Conservation (phyloP, 106 monocot species). For the Posidonia australis region DNA sequence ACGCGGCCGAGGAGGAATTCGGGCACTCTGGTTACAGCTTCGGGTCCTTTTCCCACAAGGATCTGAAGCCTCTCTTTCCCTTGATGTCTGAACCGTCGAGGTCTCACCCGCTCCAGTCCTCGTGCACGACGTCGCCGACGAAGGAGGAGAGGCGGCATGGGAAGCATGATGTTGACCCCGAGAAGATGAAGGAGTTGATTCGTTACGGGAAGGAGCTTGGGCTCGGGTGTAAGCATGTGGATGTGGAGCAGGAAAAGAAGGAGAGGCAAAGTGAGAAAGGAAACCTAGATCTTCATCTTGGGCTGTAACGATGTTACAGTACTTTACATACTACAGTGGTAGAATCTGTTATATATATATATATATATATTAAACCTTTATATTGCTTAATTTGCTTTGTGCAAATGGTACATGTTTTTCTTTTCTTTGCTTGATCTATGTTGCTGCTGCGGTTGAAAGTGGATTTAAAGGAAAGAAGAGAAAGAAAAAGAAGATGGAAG, state of each 20-base stretch:
- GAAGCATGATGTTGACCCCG: slow-evolving; percentile 2
- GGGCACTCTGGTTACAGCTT: too few species aligned
- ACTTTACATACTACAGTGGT: too few species aligned
- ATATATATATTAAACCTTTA: too few species aligned
- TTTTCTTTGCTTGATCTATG: too few species aligned
- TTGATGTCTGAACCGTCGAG: neutral
- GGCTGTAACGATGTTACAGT: neutral
- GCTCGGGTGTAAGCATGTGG: neutral
- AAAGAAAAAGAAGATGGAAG: too few species aligned
- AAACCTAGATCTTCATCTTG: neutral
- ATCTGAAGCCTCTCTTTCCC: neutral
- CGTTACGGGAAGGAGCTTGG: slow-evolving; percentile 8
- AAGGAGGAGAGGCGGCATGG: neutral
- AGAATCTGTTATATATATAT: neutral
- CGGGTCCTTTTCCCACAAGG: neutral
- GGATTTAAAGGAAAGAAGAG: too few species aligned
- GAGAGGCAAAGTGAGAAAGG: neutral
- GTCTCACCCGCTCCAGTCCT: neutral
- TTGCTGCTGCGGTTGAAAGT: too few species aligned
- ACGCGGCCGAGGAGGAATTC: too few species aligned
- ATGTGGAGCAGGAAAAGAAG: neutral
- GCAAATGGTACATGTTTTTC: too few species aligned
- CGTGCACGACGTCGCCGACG: neutral
- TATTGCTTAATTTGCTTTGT: too few species aligned
- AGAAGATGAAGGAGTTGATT: slow-evolving; percentile 11